These are phyloP conservation scores for Huntiella decipiens DNA, from an alignment of 2,329 filamentous ascomycete genomes.

Conservation along the genomic window DNA sequence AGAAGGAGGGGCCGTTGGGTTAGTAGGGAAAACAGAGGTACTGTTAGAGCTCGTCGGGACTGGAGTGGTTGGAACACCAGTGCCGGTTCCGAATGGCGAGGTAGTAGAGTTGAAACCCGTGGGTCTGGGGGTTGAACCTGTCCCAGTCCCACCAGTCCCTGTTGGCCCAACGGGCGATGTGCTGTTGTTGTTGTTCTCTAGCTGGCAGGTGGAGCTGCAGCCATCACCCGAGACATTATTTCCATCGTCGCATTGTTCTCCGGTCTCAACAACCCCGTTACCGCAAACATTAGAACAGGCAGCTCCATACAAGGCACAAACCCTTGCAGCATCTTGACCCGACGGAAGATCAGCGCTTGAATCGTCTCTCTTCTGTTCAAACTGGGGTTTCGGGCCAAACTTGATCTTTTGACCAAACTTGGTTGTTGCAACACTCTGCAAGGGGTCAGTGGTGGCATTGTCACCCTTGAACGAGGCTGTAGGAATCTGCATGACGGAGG, in stretches of 20 bases:
- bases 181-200: background rate
- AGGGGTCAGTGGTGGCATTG: background rate
- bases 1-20: background rate
- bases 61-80: background rate
- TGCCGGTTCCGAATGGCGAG: background rate
- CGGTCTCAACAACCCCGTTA: conserved; percentile 7
- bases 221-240: conserved; percentile 1
- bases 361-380: background rate
- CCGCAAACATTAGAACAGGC: conserved; percentile 5
- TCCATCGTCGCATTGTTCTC: conserved; percentile 7
- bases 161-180: background rate
- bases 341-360: conserved; percentile 1
- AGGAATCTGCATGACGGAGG: conserved; percentile 10
- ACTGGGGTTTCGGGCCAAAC: background rate
- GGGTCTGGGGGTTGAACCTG: background rate
- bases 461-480: background rate
- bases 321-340: background rate
- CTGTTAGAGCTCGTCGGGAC: background rate
- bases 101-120: background rate
- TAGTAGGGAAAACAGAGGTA: background rate
- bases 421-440: no score
- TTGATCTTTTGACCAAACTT: no score
- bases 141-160: background rate
- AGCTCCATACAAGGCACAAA: conserved; percentile 5
- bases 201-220: conserved; percentile 1